phyloP scores from a whole-genome alignment of 495 filamentous ascomycete genomes.

The Aspergillus coremiiformis region DNA sequence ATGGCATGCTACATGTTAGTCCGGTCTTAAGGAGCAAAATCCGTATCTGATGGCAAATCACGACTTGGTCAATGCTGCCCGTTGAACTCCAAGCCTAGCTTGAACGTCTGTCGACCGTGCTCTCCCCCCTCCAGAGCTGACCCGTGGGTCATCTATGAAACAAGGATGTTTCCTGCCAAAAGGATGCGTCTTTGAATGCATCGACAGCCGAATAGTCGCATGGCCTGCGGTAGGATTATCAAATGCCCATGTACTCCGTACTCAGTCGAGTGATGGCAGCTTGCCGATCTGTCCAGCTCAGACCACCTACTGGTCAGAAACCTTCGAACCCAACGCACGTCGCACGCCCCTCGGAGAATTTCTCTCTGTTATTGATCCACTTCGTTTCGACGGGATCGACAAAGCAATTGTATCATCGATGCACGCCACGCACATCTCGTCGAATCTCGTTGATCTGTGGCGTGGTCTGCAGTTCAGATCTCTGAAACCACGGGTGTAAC shows the following conservation, averaged over 20 bases:
- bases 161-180: neutral
- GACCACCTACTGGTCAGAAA: neutral
- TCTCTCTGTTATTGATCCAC: neutral
- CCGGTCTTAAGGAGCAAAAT: neutral
- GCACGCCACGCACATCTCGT: neutral
- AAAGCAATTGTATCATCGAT: slow-evolving; percentile 6
- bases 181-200: neutral
- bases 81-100: neutral
- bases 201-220: neutral
- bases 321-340: neutral
- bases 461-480: neutral
- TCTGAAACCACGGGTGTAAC: neutral
- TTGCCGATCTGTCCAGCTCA: neutral
- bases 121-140: neutral
- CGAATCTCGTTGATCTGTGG: slow-evolving; percentile 2
- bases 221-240: neutral
- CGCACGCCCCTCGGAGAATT: slow-evolving; percentile 11
- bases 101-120: neutral
- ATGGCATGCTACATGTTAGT: neutral
- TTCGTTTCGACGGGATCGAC: slow-evolving; percentile 5
- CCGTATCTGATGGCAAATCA: neutral
- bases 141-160: neutral
- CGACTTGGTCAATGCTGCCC: neutral
- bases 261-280: neutral
- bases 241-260: neutral